Base-by-base conservation (phyloP, 306 rosid species). In the Dryas octopetala region DNA sequence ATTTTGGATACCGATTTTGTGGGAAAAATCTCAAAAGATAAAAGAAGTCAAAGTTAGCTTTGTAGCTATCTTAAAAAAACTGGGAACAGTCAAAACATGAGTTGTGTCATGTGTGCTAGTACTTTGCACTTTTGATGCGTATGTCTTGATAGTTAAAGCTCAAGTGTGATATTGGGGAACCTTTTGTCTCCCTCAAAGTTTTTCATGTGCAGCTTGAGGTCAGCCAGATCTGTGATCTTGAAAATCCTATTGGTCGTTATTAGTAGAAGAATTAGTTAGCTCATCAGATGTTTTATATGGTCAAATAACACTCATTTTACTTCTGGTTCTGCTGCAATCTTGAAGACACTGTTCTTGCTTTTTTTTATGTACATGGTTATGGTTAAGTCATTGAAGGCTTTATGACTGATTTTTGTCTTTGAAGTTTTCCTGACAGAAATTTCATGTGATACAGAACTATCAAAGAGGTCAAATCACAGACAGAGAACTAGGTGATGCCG, bases 401-500 rank as follows among this genome's bases (percentile, higher is more conserved):
- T 53, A 13, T 71, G 28, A 43, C 19, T 19, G 54, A 6, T 4
- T 55, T 71, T 48, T 72, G 46, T 62, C 70, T 10, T 52, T 74
- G 17, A 71, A 49, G 49, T 16, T 59, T 66, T 74, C 52, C 63
- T 78, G 70, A 68, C 75, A 64, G 68, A 68, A 79, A 62, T 50
- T 6, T 63, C 19, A 59, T 81, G 78, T 76, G 77, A 58, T 63
- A 77, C 91, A 94, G 98, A 88, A 65, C 80, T 82, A 86, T 81
- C 83, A 79, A 81, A 71, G 83, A 79, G 95, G 96, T 83, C 80
- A 69, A 79, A 69, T 94, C 62, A 77, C 90, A 4, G 88, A 82
- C 73, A 85, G 38, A 67, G 85, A 86, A 81, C 57, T 82, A 5
- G 63, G 79, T 12, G 83, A 87, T 71, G 84, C 88, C 3, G 43